Conservation (phyloP, 1,284 basidiomycete genomes). For the Pisolithus thermaeus region DNA sequence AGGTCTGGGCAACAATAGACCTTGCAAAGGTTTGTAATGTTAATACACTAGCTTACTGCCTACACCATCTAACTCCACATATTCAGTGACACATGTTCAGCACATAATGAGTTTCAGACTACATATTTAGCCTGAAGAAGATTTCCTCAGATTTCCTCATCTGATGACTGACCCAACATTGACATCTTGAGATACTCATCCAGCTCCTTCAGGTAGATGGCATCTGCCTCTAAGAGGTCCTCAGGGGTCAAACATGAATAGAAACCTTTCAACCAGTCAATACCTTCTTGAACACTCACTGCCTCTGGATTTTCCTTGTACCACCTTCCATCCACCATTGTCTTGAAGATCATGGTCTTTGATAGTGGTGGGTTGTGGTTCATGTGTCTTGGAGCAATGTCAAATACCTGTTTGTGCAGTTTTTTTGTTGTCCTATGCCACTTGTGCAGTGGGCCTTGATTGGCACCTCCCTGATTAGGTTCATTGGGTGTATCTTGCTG, state of each 20-base stretch:
- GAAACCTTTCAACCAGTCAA: background rate
- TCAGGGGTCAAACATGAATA: background rate
- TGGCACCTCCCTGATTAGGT: background rate
- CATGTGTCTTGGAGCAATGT: background rate
- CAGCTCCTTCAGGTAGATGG: background rate
- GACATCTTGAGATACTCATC: background rate
- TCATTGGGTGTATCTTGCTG: background rate
- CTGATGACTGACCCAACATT: no score
- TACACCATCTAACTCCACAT: no score
- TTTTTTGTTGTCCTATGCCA: background rate
- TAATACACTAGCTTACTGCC: no score
- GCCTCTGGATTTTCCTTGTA: background rate
- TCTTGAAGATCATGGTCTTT: background rate
- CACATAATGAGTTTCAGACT: no score
- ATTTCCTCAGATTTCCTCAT: no score
- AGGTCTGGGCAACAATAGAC: slow-evolving; percentile 5
- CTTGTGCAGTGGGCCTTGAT: background rate
- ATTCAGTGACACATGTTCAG: no score
- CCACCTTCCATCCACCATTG: background rate
- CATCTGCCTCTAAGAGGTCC: background rate
- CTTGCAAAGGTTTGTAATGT: background rate
- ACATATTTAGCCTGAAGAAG: no score
- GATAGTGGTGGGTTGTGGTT: background rate
- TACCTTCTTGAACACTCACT: background rate
- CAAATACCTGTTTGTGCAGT: background rate